These are phyloP conservation scores for Apiospora phragmitis DNA, from an alignment of 2,329 filamentous ascomycete species.

Conservation along the genomic window DNA sequence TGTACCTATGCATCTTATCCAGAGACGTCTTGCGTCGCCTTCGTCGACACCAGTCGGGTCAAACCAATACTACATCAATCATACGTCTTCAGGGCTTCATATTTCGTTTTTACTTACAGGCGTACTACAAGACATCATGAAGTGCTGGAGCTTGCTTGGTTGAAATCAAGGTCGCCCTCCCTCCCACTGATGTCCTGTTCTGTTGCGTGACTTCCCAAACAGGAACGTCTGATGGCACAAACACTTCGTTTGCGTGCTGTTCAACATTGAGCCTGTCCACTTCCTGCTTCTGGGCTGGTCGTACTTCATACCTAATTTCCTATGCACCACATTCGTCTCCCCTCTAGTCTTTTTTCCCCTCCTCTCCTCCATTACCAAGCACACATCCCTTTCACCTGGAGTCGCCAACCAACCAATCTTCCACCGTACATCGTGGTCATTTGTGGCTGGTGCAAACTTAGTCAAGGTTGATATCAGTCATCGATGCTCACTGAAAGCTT, in stretches of 20 bases:
- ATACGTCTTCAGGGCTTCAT: too few relatives aligned
- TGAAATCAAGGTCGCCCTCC: background rate
- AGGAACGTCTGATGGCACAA: background rate
- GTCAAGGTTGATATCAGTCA: background rate
- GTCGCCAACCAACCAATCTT: background rate
- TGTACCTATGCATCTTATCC: too few relatives aligned
- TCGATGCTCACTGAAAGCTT: background rate
- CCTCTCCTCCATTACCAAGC: background rate
- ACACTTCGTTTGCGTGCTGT: slow-evolving; percentile 1
- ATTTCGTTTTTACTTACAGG: too few relatives aligned
- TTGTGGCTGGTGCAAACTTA: background rate
- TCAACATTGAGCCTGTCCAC: background rate
- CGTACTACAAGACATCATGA: too few relatives aligned
- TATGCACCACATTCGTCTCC: background rate
- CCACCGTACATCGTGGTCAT: background rate
- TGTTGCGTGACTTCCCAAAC: background rate
- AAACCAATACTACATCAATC: too few relatives aligned
- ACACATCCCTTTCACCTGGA: background rate
- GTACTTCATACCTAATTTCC: background rate
- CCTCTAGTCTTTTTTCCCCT: background rate
- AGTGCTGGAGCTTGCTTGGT: background rate
- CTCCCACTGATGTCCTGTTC: background rate
- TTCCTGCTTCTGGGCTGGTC: background rate
- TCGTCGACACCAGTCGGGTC: too few relatives aligned
- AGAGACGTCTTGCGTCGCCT: too few relatives aligned